Evolutionary conservation across 2,329 filamentous ascomycete genomes (phyloP), one percentile per base, ranked within the genome.

Genomic region (Fusarium camptoceras): DNA sequence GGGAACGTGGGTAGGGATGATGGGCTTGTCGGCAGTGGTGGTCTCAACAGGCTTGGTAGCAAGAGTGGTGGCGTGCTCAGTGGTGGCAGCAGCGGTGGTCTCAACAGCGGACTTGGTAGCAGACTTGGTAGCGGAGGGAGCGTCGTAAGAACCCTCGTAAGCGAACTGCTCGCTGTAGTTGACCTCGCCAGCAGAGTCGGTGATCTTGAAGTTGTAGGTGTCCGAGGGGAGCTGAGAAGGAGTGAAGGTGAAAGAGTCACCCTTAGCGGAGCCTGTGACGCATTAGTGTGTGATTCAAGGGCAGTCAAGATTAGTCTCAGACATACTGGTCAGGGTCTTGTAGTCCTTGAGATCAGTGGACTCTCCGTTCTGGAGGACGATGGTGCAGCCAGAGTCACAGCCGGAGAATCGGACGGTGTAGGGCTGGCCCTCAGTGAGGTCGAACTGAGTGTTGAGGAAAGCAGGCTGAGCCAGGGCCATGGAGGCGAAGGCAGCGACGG

Each of bases 151-250:
- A 27, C 77, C 77, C 42, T 72, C 16, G 73, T 76, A 78, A 12
- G 31, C 2, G 66, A 80, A 81, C 70, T 77, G 75, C 4, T 22
- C 10, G 70, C 75, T 77, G 74, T 77, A 81, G 77, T 81, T 81
- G 68, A 39, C 14, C 15, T 75, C 61, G 28, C 66, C 68, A 53
- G 66, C 50, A 16, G 64, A 54, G 66, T 77, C 76, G 71, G 77
- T 65, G 70, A 81, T 80, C 70, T 76, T 75, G 73, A 81, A 79
- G 73, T 70, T 74, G 75, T 81, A 81, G 46, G 60, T 66, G 66
- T 74, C 80, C 24, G 76, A 67, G 54, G 75, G 75, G 8, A 79
- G 47, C 54, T 66, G 59, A 18, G 51, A 28, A 28, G 76, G 76
- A 15, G 73, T 79, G 54, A 78, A 73, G 22, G 73, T 77, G 73